phyloP scores from a whole-genome alignment of 163 green algal genomes.

The Chloroidium sp. region DNA sequence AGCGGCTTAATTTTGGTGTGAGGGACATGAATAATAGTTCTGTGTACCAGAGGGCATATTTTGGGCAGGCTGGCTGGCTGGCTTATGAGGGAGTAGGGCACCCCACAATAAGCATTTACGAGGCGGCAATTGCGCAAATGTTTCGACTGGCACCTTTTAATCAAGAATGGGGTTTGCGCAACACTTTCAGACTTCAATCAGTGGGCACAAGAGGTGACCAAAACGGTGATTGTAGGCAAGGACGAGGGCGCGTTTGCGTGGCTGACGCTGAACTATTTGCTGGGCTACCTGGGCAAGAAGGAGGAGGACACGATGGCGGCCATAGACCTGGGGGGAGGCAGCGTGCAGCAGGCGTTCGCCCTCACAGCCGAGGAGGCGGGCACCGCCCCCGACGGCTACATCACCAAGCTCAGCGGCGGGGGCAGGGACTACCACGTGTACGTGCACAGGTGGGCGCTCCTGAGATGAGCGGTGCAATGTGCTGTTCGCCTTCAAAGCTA shows the following conservation, averaged over 20 bases:
- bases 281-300: conserved; percentile 64
- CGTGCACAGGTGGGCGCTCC: conserved; percentile 66
- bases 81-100: too few relatives aligned
- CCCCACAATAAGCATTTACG: too few relatives aligned
- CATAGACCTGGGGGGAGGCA: conserved; percentile 92
- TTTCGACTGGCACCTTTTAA: too few relatives aligned
- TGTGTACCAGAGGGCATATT: too few relatives aligned
- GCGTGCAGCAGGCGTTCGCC: conserved; percentile 86
- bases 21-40: too few relatives aligned
- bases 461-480: not conserved
- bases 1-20: too few relatives aligned
- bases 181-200: too few relatives aligned
- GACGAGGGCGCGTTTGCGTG: conserved; percentile 95
- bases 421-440: conserved; percentile 84
- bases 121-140: too few relatives aligned
- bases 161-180: too few relatives aligned
- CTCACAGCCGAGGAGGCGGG: conserved; percentile 47
- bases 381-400: conserved; percentile 63
- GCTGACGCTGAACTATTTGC: conserved; percentile 97
- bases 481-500: too few relatives aligned
- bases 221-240: conserved; percentile 31
- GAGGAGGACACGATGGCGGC: conserved; percentile 68
- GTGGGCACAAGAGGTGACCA: not conserved
- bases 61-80: too few relatives aligned
- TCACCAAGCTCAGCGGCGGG: conserved; percentile 57